Evolutionary conservation across 495 filamentous ascomycete species (phyloP).

Genomic region (Aspergillus hancockii): DNA sequence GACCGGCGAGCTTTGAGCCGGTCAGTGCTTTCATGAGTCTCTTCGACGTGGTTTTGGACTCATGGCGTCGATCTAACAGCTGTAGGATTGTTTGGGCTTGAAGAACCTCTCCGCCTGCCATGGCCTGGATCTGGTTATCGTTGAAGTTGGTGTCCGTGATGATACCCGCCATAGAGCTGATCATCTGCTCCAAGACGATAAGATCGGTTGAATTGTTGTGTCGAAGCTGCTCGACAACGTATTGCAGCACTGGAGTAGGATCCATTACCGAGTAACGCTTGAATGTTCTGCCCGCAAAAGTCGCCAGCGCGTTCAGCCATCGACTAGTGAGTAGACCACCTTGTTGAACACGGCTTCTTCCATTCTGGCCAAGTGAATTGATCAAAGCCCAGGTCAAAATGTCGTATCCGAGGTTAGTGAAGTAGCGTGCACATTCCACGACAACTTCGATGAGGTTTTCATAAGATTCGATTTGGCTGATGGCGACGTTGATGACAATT

Average conservation of each 20-base stretch:
- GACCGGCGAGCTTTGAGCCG: slow-evolving; percentile 68
- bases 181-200: slow-evolving; percentile 83
- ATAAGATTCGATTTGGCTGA: slow-evolving; percentile 87
- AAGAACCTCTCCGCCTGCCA: slow-evolving; percentile 82
- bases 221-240: slow-evolving; percentile 80
- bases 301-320: slow-evolving; percentile 83
- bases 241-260: slow-evolving; percentile 81
- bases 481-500: slow-evolving; percentile 83
- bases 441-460: slow-evolving; percentile 90
- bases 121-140: slow-evolving; percentile 78
- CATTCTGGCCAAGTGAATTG: slow-evolving; percentile 72
- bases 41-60: slow-evolving; percentile 64
- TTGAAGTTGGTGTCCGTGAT: slow-evolving; percentile 81
- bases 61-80: slow-evolving; percentile 76
- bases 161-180: slow-evolving; percentile 90
- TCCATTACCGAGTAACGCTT: slow-evolving; percentile 79
- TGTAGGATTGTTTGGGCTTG: slow-evolving; percentile 75
- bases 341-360: slow-evolving; percentile 75
- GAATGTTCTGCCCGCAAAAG: slow-evolving; percentile 86
- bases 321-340: slow-evolving; percentile 83
- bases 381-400: slow-evolving; percentile 87
- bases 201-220: slow-evolving; percentile 81
- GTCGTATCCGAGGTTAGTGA: slow-evolving; percentile 89
- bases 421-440: slow-evolving; percentile 90
- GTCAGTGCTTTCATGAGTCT: slow-evolving; percentile 78